Conservation (phyloP, 305 asterid species). For the Stenogyne calaminthoides region DNA sequence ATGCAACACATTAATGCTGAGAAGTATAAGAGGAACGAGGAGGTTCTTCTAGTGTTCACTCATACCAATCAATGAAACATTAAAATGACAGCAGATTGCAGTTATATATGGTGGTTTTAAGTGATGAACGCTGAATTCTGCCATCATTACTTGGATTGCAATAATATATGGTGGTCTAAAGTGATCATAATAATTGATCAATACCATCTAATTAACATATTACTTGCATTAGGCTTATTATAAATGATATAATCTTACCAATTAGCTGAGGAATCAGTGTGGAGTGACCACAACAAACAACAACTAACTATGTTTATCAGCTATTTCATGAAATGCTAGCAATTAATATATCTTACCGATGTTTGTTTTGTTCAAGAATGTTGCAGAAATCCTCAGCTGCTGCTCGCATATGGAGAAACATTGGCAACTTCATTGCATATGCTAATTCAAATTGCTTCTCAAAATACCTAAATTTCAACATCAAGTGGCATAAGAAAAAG, state of each 20-base stretch:
- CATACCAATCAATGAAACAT: neutral
- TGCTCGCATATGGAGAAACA: constrained; percentile 99
- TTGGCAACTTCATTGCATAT: constrained; percentile 73
- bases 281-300: neutral
- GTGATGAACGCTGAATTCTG: neutral
- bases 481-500: constrained; percentile 23
- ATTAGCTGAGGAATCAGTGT: constrained; percentile 7
- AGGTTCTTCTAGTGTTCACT: neutral
- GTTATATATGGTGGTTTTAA: neutral
- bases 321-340: constrained; percentile 10
- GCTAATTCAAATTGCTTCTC: constrained; percentile 96
- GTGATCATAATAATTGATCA: neutral
- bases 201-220: too few relatives aligned
- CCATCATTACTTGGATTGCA: neutral
- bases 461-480: constrained; percentile 61
- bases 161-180: neutral
- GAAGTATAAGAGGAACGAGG: neutral
- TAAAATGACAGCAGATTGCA: neutral
- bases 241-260: neutral
- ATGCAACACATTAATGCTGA: constrained; percentile 1
- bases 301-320: neutral
- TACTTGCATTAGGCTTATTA: constrained; percentile 5
- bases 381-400: constrained; percentile 87
- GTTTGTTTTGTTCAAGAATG: constrained; percentile 68
- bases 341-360: constrained; percentile 48